Percentiles rank a stretch among this genome's conserved stretches.
Evolutionary conservation across 495 filamentous ascomycete genomes (phyloP).

Genomic region (Aspergillus biplanus): DNA sequence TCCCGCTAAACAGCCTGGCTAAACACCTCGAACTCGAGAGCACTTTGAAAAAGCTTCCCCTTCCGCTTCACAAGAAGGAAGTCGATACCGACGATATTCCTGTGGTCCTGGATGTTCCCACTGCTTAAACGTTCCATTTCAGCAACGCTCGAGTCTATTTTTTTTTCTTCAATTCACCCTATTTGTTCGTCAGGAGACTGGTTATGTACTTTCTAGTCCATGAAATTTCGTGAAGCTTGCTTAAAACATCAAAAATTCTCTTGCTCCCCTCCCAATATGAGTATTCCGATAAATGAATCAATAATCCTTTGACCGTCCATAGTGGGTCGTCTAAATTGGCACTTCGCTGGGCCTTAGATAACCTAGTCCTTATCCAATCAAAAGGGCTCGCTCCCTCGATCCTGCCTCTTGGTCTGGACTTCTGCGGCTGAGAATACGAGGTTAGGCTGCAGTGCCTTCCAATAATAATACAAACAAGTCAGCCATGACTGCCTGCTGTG

Average conservation of each 20-base stretch:
- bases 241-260: neutral
- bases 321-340: too few species aligned
- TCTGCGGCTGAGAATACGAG: neutral
- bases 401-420: neutral
- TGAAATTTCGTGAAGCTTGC: neutral
- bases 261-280: too few species aligned
- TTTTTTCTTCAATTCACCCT: neutral
- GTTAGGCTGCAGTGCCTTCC: neutral
- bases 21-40: neutral
- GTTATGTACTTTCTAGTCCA: neutral
- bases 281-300: too few species aligned
- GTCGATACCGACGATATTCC: neutral
- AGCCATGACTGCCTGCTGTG: neutral
- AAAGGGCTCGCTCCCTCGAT: too few species aligned
- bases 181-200: neutral
- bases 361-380: too few species aligned
- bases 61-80: neutral
- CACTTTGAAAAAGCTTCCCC: neutral
- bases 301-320: too few species aligned
- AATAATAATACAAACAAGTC: neutral
- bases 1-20: neutral
- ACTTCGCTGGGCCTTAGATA: too few species aligned
- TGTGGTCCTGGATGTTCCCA: neutral
- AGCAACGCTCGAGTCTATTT: neutral
- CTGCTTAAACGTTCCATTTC: neutral